Base-by-base conservation (phyloP, 2,329 filamentous ascomycete genomes). In the Cytospora piceicola region DNA sequence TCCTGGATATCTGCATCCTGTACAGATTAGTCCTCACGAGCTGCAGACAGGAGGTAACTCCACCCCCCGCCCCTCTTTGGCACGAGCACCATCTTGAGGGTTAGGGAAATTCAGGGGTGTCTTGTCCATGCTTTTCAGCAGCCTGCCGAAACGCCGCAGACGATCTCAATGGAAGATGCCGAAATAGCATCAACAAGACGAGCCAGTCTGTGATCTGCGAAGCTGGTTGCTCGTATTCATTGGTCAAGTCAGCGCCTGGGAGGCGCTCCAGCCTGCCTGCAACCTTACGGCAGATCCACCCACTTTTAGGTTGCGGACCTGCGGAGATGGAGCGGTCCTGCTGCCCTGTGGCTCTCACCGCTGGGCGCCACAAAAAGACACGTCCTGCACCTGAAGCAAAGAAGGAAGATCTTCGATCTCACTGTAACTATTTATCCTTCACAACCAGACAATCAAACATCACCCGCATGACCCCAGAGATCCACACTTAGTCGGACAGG, bases 361-460 rank as follows among this genome's bases (percentile, higher is more conserved):
- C 32, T 20, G 39, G 39, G 24, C 29, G 15, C n/a, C n/a, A 22
- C 42, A 15, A 42, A 51, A 32, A 34, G 4, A 49, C 32, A 3
- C 30, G 20, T 34, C 15, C 52, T 51, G 27, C 42, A 58, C 20
- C 39, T 20, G 17, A 24, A 49, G 11, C n/a, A n/a, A 22, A 24
- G 6, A 36, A 36, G 46, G 46, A 12, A 49, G 46, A 49, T 49
- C 46, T 24, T 24, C 46, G 46, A 49, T 49, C n/a, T 24, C 46
- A 24, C 20, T n/a, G 15, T 24, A 36, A 61, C n/a, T 53, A 61
- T 65, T 58, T 36, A 12, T 36, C 52, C 55, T 29, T 46, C 57
- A 29, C 42, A 58, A 65, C 32, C 46, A 22, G 46, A 24, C 46
- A 14, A 36, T 36, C 34, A 36, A 12, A 36, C 22, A 22, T 24